Conservation (phyloP, 495 filamentous ascomycete genomes). For the Penicillium cataractarum region DNA sequence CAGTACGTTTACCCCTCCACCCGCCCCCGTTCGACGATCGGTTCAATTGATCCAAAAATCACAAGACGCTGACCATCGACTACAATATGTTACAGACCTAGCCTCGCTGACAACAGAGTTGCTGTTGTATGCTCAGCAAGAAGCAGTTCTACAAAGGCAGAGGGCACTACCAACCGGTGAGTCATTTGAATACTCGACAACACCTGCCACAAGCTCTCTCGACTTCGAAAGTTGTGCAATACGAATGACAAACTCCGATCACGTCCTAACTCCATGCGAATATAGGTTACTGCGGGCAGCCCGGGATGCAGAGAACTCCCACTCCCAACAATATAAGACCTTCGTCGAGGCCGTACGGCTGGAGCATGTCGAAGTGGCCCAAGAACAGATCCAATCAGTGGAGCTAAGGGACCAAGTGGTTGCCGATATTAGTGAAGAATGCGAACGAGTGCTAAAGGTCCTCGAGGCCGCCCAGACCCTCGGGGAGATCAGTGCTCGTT, state of each 20-base stretch:
- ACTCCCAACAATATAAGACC: constrained; percentile 63
- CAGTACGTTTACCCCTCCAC: constrained; percentile 50
- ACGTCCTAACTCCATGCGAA: constrained; percentile 10
- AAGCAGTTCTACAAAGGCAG: constrained; percentile 85
- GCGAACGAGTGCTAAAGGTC: constrained; percentile 60
- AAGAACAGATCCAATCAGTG: constrained; percentile 60
- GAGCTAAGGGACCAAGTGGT: constrained; percentile 61
- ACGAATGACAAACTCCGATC: background rate
- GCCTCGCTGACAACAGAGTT: constrained; percentile 67
- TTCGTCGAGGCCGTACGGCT: constrained; percentile 74
- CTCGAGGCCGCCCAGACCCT: constrained; percentile 62
- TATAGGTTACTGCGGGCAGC: constrained; percentile 69
- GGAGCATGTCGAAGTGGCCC: constrained; percentile 72
- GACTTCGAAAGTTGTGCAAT: background rate
- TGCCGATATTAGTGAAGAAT: constrained; percentile 72
- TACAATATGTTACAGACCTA: constrained; percentile 54
- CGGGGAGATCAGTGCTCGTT: constrained; percentile 74
- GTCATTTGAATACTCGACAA: constrained; percentile 38
- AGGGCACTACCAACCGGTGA: constrained; percentile 94
- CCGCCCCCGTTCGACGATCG: background rate
- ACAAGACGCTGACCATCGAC: constrained; percentile 10
- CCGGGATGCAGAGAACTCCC: constrained; percentile 64
- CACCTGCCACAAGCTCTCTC: background rate
- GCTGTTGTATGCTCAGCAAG: constrained; percentile 92
- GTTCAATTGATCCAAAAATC: background rate